A percentile compares a stretch with the other conserved stretches of the same genome.
phyloP scores from a whole-genome alignment of 768 basidiomycete species.

The Gautieria morchelliformis region DNA sequence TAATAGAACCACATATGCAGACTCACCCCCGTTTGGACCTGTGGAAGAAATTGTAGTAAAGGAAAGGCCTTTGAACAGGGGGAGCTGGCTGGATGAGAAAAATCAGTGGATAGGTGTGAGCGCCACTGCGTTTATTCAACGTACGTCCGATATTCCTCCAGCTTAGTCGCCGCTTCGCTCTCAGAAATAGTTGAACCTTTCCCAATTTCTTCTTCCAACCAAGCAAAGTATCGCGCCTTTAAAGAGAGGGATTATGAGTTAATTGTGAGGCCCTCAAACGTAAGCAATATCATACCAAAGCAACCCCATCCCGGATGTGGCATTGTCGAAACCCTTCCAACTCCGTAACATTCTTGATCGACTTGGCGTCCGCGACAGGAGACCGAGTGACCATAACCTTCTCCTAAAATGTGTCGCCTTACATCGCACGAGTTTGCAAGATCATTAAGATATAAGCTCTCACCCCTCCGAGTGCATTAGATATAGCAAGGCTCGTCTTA shows the following conservation, averaged over 20 bases:
- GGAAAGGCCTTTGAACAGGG: conserved; percentile 76
- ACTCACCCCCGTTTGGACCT: conserved; percentile 82
- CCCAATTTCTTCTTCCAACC: conserved; percentile 80
- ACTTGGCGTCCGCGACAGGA: conserved; percentile 68
- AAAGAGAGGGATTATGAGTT: background rate
- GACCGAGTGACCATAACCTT: conserved; percentile 56
- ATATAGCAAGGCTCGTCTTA: conserved; percentile 73
- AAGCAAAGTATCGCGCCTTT: conserved; percentile 75
- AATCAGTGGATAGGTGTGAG: background rate
- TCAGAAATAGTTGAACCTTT: conserved; percentile 57
- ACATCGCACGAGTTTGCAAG: no score
- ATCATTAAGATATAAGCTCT: background rate
- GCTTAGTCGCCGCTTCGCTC: conserved; percentile 65
- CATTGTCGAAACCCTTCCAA: conserved; percentile 82
- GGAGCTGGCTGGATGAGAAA: conserved; percentile 37
- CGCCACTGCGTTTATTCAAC: conserved; percentile 18
- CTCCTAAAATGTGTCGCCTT: conserved; percentile 30
- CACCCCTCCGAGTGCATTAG: conserved; percentile 68
- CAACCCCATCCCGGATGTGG: conserved; percentile 85
- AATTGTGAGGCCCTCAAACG: background rate
- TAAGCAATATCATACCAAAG: conserved; percentile 33
- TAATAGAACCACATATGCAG: background rate
- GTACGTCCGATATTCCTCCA: conserved; percentile 76
- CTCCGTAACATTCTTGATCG: conserved; percentile 75
- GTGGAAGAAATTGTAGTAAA: conserved; percentile 90